Base-by-base conservation (phyloP, 2,329 filamentous ascomycete genomes). In the Exophiala mesophila region DNA sequence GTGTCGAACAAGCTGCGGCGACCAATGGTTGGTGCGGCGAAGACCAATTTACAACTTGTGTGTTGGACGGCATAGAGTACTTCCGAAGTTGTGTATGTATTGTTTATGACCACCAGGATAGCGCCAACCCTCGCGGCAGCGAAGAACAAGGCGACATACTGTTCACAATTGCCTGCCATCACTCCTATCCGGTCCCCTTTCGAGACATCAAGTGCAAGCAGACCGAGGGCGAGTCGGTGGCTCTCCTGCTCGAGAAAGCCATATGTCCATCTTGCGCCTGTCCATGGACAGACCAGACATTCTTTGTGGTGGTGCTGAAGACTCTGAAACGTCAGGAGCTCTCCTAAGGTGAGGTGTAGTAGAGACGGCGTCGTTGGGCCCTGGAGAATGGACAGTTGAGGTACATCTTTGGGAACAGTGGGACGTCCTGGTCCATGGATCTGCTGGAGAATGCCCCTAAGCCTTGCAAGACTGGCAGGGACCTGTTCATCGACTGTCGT, bases 271-370 rank as follows among this genome's bases (percentile, higher is more conserved):
- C 85, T 71, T 3, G 82, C 76, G 1, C 79, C 80, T 0, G 83
- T 88, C 83, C 83, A 88, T 1, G 84, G 82, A 37, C 85, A 83
- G 17, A 88, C 73, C 30, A 89, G 63, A 47, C 78, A 84, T 59
- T 88, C 83, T 40, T 76, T 72, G 37, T 75, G 70, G 17, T 78
- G 76, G 60, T 84, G 79, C 35, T 78, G 72, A 36, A 78, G 71
- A 32, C 76, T 80, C 63, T 89, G 85, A 10, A 85, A 71, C 46
- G 83, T 80, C 28, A 89, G 71, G 1, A 89, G 72, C 58, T 86
- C 81, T 4, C 82, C 81, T 5, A 89, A 72, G 0, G 83, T 88
- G 36, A 88, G 66, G 46, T 87, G 78, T 35, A 85, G 71, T 26
- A 89, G 72, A 1, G 80, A 6, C 12, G 23, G 23, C 6, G 6